These are phyloP conservation scores for Sarocladiaceae sp. DNA, from an alignment of 2,329 filamentous ascomycete genomes.

Conservation along the genomic window DNA sequence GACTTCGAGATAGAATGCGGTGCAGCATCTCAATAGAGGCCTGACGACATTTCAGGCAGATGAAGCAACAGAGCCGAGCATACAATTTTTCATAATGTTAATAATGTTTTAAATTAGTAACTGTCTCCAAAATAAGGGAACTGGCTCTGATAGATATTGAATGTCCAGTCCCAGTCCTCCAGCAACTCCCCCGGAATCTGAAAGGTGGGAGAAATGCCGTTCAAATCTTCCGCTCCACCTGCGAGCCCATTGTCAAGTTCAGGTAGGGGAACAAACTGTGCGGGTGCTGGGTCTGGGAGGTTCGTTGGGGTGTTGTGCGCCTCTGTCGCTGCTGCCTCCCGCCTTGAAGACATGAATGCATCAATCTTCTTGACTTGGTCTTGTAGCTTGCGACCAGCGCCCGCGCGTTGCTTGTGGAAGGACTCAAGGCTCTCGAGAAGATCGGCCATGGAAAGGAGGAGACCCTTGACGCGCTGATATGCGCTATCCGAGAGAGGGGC, in stretches of 20 bases:
- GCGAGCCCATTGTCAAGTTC: background rate
- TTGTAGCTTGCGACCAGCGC: background rate
- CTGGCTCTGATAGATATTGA: background rate
- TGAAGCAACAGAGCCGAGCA: too few relatives aligned
- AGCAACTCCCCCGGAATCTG: background rate
- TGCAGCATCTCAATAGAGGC: too few relatives aligned
- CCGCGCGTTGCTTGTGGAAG: background rate
- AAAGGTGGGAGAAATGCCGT: background rate
- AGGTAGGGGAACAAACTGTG: background rate
- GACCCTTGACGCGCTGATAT: constrained; percentile 12
- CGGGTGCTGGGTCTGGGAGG: too few relatives aligned
- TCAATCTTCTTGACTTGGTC: background rate
- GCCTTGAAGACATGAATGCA: background rate
- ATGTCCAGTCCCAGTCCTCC: background rate
- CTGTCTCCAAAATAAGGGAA: background rate
- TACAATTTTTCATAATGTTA: too few relatives aligned
- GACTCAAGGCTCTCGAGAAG: constrained; percentile 17
- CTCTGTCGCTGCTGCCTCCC: background rate
- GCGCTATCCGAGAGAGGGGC: constrained; percentile 13
- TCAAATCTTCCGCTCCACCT: background rate
- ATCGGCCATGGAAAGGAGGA: constrained; percentile 22
- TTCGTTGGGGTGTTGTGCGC: too few relatives aligned
- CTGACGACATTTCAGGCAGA: too few relatives aligned
- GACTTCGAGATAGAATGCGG: too few relatives aligned
- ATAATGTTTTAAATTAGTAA: too few relatives aligned